phyloP scores from a whole-genome alignment of 192 early-diverging fungal genomes.

The Fimicolochytrium jonesii region DNA sequence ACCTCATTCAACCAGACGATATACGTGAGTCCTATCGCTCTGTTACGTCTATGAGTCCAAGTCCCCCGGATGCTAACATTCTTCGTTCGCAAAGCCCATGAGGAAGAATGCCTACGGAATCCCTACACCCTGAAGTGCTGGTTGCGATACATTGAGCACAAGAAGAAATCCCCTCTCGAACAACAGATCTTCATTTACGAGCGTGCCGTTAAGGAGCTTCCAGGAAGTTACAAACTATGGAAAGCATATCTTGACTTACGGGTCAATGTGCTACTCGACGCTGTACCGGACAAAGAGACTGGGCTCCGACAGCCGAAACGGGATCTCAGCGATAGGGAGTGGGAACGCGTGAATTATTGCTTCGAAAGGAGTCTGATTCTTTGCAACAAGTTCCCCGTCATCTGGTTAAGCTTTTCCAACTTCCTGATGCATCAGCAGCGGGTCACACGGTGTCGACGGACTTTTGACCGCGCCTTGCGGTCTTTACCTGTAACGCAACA shows the following conservation, averaged over 20 bases:
- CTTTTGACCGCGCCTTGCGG: constrained; percentile 85
- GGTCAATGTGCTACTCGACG: constrained; percentile 37
- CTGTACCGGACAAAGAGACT: constrained; percentile 47
- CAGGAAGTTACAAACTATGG: constrained; percentile 97
- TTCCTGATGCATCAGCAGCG: constrained; percentile 61
- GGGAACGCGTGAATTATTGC: constrained; percentile 62
- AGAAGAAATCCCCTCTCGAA: constrained; percentile 46
- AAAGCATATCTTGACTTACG: constrained; percentile 78
- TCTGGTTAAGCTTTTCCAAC: constrained; percentile 80
- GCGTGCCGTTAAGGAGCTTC: constrained; percentile 79
- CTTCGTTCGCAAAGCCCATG: constrained; percentile 17
- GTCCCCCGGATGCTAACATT: no score
- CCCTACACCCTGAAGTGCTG: constrained; percentile 67
- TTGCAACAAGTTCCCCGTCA: constrained; percentile 92
- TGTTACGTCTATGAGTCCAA: background rate
- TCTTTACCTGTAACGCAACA: constrained; percentile 94
- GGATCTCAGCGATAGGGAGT: constrained; percentile 42
- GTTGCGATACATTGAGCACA: constrained; percentile 89
- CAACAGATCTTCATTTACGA: constrained; percentile 70
- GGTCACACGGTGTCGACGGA: constrained; percentile 64
- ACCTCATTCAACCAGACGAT: constrained; percentile 32
- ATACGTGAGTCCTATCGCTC: constrained; percentile 26
- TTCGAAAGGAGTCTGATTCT: constrained; percentile 87
- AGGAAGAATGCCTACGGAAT: constrained; percentile 52
- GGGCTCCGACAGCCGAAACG: constrained; percentile 27